phyloP scores from a whole-genome alignment of 2,329 filamentous ascomycete genomes.

The Ceratocystis cacaofunesta region DNA sequence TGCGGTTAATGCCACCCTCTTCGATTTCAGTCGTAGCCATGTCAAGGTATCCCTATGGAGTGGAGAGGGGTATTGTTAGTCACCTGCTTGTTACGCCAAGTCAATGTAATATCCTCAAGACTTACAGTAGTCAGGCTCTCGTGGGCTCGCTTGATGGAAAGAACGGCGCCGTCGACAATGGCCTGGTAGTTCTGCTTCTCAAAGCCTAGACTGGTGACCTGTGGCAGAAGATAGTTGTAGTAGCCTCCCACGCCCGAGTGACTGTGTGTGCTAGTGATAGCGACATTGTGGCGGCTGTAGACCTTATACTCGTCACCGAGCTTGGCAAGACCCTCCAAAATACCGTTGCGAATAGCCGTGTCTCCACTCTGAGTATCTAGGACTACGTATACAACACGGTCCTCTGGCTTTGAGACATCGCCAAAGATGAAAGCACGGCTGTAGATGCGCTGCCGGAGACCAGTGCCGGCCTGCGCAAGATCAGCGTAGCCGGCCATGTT shows the following conservation, averaged over 20 bases:
- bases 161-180: slow-evolving; percentile 67
- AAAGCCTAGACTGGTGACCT: slow-evolving; percentile 77
- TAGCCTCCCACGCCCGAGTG: slow-evolving; percentile 82
- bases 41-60: slow-evolving; percentile 46
- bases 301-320: slow-evolving; percentile 58
- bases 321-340: slow-evolving; percentile 53
- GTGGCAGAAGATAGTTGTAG: slow-evolving; percentile 82
- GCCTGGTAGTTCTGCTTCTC: slow-evolving; percentile 72
- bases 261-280: slow-evolving; percentile 82
- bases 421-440: slow-evolving; percentile 79
- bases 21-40: slow-evolving; percentile 54
- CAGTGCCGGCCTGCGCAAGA: slow-evolving; percentile 61
- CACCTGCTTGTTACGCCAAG: neutral
- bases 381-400: slow-evolving; percentile 73
- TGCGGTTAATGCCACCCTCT: slow-evolving; percentile 78
- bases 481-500: slow-evolving; percentile 84
- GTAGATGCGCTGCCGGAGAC: slow-evolving; percentile 71
- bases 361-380: slow-evolving; percentile 79
- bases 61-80: neutral
- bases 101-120: neutral
- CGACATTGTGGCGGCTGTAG: slow-evolving; percentile 66
- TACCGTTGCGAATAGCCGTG: slow-evolving; percentile 70
- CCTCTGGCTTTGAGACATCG: slow-evolving; percentile 44
- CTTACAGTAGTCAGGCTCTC: slow-evolving; percentile 43
- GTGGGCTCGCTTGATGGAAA: slow-evolving; percentile 34